Conservation (phyloP, 139 green algal species). For the Auxenochlorella pyrenoidosa region DNA sequence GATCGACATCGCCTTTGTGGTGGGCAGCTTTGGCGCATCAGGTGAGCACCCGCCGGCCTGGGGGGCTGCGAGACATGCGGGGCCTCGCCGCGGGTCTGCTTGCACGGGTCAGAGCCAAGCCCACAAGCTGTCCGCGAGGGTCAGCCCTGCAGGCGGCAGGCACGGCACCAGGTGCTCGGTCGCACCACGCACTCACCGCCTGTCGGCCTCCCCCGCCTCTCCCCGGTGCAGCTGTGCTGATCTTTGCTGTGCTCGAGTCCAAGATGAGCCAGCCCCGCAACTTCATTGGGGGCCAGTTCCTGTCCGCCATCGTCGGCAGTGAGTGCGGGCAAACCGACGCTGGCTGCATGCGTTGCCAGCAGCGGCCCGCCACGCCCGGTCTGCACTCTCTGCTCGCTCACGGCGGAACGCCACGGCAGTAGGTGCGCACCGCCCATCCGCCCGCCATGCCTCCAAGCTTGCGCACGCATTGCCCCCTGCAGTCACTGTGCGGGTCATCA, state of each 20-base stretch:
- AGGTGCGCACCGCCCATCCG: too few relatives aligned
- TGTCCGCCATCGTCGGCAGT: slow-evolving; percentile 34
- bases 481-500: slow-evolving; percentile 20
- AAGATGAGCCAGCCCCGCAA: slow-evolving; percentile 49
- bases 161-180: not conserved
- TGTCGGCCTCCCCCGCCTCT: not conserved
- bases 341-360: too few relatives aligned
- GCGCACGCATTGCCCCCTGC: too few relatives aligned
- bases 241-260: slow-evolving; percentile 36
- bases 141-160: not conserved
- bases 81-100: not conserved
- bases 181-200: not conserved
- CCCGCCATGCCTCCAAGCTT: too few relatives aligned
- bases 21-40: slow-evolving; percentile 43
- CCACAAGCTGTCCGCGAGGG: too few relatives aligned
- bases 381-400: too few relatives aligned
- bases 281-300: slow-evolving; percentile 39
- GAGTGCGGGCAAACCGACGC: too few relatives aligned
- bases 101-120: not conserved
- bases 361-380: too few relatives aligned
- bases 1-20: slow-evolving; percentile 39
- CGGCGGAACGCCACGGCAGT: too few relatives aligned
- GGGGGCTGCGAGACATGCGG: not conserved
- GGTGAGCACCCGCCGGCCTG: not conserved
- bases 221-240: slow-evolving; percentile 20